phyloP scores from a whole-genome alignment of 2,329 filamentous ascomycete species.

The Scedosporium apiospermum region DNA sequence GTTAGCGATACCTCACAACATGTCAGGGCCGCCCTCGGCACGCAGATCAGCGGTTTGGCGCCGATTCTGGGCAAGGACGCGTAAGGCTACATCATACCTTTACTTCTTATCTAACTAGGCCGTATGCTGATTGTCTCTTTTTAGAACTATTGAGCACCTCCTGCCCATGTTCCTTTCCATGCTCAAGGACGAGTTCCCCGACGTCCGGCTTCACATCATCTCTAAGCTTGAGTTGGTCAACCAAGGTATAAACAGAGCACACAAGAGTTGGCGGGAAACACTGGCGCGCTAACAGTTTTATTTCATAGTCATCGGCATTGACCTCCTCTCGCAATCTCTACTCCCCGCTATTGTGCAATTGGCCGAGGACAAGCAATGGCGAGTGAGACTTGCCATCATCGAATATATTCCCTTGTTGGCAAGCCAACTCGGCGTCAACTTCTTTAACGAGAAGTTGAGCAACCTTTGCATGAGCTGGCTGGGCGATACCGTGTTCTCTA shows the following conservation, averaged over 20 bases:
- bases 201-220: constrained; percentile 96
- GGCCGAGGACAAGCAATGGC: constrained; percentile 98
- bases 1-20: constrained; percentile 96
- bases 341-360: constrained; percentile 95
- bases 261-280: neutral
- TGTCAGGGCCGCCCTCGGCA: constrained; percentile 88
- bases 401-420: constrained; percentile 97
- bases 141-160: constrained; percentile 86
- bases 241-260: constrained; percentile 51
- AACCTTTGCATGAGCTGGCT: constrained; percentile 97
- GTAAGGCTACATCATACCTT: constrained; percentile 38
- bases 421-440: constrained; percentile 89
- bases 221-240: constrained; percentile 99
- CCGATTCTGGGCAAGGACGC: constrained; percentile 97
- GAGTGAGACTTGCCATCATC: constrained; percentile 94
- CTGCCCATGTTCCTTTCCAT: constrained; percentile 98
- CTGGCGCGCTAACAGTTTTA: constrained; percentile 10
- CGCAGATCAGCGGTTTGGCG: constrained; percentile 91
- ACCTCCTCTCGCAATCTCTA: constrained; percentile 89
- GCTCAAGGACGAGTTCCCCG: constrained; percentile 98
- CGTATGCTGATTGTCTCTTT: constrained; percentile 9
- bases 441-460: constrained; percentile 97
- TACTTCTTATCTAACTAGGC: constrained; percentile 2
- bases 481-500: constrained; percentile 96
- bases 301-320: constrained; percentile 81